These are phyloP conservation scores for Phalaenopsis aphrodite DNA, from an alignment of 106 monocot species.

Conservation along the genomic window DNA sequence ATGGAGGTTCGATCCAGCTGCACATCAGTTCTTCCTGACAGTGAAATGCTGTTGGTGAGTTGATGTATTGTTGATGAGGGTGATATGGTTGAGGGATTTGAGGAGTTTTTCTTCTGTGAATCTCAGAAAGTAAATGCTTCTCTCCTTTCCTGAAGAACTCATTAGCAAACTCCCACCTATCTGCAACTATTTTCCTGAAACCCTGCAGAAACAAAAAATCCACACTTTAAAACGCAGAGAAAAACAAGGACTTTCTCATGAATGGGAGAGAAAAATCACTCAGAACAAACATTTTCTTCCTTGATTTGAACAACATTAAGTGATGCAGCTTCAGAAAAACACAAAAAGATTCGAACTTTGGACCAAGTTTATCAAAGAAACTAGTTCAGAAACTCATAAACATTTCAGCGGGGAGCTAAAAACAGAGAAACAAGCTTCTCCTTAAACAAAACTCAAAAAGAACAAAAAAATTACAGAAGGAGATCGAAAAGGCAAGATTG, in stretches of 20 bases:
- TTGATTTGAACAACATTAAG: background rate
- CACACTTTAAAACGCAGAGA: background rate
- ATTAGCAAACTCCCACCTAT: conserved; percentile 55
- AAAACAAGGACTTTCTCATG: background rate
- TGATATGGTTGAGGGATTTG: conserved; percentile 6
- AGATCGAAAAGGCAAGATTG: background rate
- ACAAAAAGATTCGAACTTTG: conserved; percentile 4
- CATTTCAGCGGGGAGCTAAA: background rate
- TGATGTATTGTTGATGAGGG: conserved; percentile 9
- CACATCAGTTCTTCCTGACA: conserved; percentile 3
- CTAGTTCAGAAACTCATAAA: background rate
- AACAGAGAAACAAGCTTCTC: background rate
- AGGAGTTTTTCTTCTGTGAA: conserved; percentile 45
- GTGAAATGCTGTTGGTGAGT: background rate
- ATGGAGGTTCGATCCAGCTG: conserved; percentile 15
- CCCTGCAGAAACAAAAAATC: conserved; percentile 16
- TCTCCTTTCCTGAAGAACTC: conserved; percentile 50
- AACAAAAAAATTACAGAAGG: background rate
- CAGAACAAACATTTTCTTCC: background rate
- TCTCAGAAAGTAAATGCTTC: conserved; percentile 48
- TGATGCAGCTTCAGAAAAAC: background rate
- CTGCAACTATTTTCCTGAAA: conserved; percentile 51
- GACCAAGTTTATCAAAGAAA: background rate
- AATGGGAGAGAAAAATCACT: background rate
- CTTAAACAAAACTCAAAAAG: background rate